A percentile compares a stretch with the other conserved stretches of the same genome.
Evolutionary conservation across 2,329 filamentous ascomycete genomes (phyloP).

Genomic region (Fusarium musae): DNA sequence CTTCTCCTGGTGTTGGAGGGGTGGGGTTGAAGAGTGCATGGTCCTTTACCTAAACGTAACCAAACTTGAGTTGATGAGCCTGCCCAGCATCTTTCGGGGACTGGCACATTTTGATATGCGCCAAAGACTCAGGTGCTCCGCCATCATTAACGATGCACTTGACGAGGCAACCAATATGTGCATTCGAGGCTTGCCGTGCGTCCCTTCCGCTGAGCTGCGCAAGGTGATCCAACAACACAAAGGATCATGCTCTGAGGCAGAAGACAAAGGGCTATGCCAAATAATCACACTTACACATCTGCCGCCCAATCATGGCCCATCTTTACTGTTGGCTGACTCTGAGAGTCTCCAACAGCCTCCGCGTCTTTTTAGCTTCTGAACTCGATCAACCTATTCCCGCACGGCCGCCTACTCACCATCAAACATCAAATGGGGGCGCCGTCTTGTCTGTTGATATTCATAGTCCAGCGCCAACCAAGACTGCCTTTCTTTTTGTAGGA

Average conservation of each 20-base stretch:
- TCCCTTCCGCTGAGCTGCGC: constrained; percentile 30
- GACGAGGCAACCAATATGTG: constrained; percentile 12
- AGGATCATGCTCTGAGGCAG: constrained; percentile 29
- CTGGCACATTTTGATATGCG: constrained; percentile 21
- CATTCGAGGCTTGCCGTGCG: constrained; percentile 13
- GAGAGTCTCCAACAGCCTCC: constrained; percentile 13
- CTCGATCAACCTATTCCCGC: constrained; percentile 22
- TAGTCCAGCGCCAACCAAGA: constrained; percentile 13
- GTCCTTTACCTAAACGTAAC: constrained; percentile 16
- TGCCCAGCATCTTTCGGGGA: constrained; percentile 10
- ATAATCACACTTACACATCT: constrained; percentile 25
- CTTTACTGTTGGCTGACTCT: constrained; percentile 26
- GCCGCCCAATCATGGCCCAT: constrained; percentile 23
- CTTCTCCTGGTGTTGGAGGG: constrained; percentile 29
- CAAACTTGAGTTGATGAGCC: constrained; percentile 13
- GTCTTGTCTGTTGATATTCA: constrained; percentile 27
- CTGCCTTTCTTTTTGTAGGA: constrained; percentile 5
- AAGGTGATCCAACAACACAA: constrained; percentile 27
- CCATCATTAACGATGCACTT: constrained; percentile 29
- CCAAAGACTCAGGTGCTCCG: constrained; percentile 35
- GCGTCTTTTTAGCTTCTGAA: constrained; percentile 19
- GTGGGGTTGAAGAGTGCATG: constrained; percentile 31
- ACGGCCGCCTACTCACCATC: constrained; percentile 21
- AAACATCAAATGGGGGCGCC: constrained; percentile 34
- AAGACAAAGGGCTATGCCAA: constrained; percentile 38